These are phyloP conservation scores for Haplographium delicatum DNA, from an alignment of 495 filamentous ascomycete genomes.

Conservation along the genomic window DNA sequence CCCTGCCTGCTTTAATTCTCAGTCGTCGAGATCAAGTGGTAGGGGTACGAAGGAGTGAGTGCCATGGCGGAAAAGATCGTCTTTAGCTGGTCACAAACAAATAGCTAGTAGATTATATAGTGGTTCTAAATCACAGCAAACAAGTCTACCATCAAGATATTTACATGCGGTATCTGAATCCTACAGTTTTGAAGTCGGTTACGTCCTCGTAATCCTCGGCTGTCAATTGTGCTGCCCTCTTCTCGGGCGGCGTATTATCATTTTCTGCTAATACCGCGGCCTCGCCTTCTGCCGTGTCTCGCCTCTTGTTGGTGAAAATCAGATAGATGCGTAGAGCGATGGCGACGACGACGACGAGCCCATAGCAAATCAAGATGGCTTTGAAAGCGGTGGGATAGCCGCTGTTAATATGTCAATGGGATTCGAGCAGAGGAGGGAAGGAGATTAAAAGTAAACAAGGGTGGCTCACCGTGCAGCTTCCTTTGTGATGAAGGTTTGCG, in stretches of 20 bases:
- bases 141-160: background rate
- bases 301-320: constrained; percentile 28
- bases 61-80: background rate
- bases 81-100: background rate
- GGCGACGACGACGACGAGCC: background rate
- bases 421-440: no score
- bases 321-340: background rate
- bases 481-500: constrained; percentile 13
- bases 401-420: no score
- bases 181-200: constrained; percentile 46
- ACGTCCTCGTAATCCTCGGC: constrained; percentile 48
- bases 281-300: constrained; percentile 41
- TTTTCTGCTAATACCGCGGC: no score
- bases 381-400: background rate
- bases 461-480: background rate
- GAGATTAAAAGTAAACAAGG: no score
- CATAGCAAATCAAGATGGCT: background rate
- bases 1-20: no score
- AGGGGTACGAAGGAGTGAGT: no score
- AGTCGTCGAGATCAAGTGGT: no score
- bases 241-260: no score
- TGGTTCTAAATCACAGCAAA: background rate
- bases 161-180: constrained; percentile 42
- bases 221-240: constrained; percentile 33
- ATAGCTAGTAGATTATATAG: background rate